A percentile compares a stretch with the other conserved stretches of the same genome.
Conservation (phyloP, 306 rosid species). For the Glycine soja region DNA sequence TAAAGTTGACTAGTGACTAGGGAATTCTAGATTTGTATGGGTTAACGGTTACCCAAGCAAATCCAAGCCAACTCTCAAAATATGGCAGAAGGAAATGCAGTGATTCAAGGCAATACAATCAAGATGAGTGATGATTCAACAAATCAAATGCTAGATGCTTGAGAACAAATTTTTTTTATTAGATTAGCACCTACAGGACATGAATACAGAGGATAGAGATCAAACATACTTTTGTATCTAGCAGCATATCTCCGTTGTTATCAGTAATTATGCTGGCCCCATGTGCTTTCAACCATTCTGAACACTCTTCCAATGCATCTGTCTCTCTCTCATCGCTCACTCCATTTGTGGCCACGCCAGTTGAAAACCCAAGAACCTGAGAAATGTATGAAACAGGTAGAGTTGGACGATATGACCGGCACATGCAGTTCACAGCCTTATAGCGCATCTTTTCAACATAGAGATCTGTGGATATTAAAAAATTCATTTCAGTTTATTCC, state of each 20-base stretch:
- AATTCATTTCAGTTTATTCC: not conserved
- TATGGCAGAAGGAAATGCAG: not conserved
- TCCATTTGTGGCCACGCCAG: conserved; percentile 49
- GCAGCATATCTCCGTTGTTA: conserved; percentile 70
- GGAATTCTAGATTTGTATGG: too few species aligned
- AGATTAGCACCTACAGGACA: not conserved
- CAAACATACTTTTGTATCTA: conserved; percentile 81
- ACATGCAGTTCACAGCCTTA: conserved; percentile 90
- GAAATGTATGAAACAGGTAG: conserved; percentile 80
- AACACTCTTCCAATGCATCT: conserved; percentile 79
- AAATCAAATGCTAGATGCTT: not conserved
- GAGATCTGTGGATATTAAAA: conserved; percentile 65
- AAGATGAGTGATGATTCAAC: not conserved
- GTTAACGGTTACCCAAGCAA: too few species aligned
- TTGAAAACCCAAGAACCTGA: conserved; percentile 83
- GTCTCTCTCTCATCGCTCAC: conserved; percentile 64
- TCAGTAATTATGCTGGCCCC: conserved; percentile 77
- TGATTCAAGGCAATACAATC: too few species aligned
- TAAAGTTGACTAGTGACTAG: not conserved
- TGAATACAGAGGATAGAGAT: conserved; percentile 25
- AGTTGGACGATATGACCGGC: conserved; percentile 94
- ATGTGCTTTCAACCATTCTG: conserved; percentile 94
- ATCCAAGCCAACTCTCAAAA: not conserved
- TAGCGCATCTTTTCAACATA: conserved; percentile 95
- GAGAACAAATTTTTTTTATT: not conserved